These are phyloP conservation scores for Cyclotella baltica DNA, from an alignment of 108 stramenopile genomes.

Conservation along the genomic window DNA sequence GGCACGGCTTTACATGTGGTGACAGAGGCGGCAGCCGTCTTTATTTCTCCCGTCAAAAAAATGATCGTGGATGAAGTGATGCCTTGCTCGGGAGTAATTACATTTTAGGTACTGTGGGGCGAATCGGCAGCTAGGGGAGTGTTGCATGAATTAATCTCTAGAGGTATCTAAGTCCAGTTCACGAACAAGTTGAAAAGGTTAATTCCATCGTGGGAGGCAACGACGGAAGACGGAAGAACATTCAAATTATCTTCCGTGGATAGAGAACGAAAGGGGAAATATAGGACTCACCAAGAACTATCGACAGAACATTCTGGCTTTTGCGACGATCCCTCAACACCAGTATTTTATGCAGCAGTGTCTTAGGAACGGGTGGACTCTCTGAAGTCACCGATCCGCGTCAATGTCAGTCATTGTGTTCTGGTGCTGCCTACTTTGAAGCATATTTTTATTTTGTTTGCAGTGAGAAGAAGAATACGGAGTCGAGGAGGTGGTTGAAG, in stretches of 20 bases:
- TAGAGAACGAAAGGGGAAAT: background rate
- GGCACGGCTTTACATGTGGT: no score
- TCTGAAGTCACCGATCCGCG: conserved; percentile 73
- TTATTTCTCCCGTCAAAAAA: conserved; percentile 69
- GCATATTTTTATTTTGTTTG: no score
- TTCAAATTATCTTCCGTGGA: background rate
- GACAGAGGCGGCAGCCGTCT: no score
- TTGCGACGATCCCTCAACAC: conserved; percentile 95
- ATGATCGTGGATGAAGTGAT: conserved; percentile 97
- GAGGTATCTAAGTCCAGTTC: conserved; percentile 82
- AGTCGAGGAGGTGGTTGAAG: conserved; percentile 76
- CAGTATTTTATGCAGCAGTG: conserved; percentile 91
- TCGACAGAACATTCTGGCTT: conserved; percentile 93
- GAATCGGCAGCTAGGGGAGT: conserved; percentile 43
- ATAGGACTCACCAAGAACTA: conserved; percentile 20
- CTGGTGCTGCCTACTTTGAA: conserved; percentile 83
- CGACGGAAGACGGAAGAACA: conserved; percentile 26
- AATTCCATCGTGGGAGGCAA: conserved; percentile 35
- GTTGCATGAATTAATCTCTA: conserved; percentile 86
- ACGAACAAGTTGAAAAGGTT: conserved; percentile 61
- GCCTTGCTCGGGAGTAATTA: conserved; percentile 60
- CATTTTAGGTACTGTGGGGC: background rate
- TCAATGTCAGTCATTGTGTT: conserved; percentile 83
- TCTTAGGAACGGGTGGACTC: conserved; percentile 90
- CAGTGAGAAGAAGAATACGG: conserved; percentile 67